These are phyloP conservation scores for Candida easanensis DNA, from an alignment of 805 yeast genomes.

Conservation along the genomic window DNA sequence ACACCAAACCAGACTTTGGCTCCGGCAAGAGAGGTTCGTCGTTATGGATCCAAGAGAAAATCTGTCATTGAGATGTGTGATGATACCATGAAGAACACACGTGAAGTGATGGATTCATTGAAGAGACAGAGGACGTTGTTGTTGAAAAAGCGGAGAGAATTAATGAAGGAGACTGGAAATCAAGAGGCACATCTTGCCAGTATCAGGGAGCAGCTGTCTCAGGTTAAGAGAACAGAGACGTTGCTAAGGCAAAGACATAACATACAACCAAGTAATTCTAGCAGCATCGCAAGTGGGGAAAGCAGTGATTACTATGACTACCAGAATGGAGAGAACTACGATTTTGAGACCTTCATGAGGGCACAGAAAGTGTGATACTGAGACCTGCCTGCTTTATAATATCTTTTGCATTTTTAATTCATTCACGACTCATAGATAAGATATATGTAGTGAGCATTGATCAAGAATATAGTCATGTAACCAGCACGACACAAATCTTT, in stretches of 20 bases:
- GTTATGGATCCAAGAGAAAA: conserved; percentile 15
- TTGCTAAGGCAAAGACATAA: conserved; percentile 2
- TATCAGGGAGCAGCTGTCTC: conserved; percentile 12
- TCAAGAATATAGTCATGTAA: too few relatives aligned
- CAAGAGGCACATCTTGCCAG: conserved; percentile 12
- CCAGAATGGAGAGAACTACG: conserved; percentile 16
- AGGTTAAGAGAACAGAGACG: conserved; percentile 12
- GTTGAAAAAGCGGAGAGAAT: conserved; percentile 11
- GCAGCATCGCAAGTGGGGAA: conserved; percentile 7
- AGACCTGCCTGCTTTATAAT: too few relatives aligned
- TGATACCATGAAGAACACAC: conserved; percentile 23
- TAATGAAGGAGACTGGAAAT: conserved; percentile 14
- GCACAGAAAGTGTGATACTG: neutral
- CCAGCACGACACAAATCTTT: too few relatives aligned
- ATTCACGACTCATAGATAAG: too few relatives aligned
- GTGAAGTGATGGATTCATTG: conserved; percentile 22
- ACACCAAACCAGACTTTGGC: neutral
- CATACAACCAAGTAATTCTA: conserved; percentile 3
- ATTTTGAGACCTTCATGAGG: conserved; percentile 21
- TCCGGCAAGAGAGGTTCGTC: conserved; percentile 3
- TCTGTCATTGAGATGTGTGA: conserved; percentile 25
- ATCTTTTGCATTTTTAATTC: neutral
- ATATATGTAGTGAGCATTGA: neutral
- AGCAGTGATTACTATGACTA: conserved; percentile 21
- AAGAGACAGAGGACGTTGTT: conserved; percentile 25